These are phyloP conservation scores for Ustanciosporium gigantosporum DNA, from an alignment of 1,284 basidiomycete genomes.

Conservation along the genomic window DNA sequence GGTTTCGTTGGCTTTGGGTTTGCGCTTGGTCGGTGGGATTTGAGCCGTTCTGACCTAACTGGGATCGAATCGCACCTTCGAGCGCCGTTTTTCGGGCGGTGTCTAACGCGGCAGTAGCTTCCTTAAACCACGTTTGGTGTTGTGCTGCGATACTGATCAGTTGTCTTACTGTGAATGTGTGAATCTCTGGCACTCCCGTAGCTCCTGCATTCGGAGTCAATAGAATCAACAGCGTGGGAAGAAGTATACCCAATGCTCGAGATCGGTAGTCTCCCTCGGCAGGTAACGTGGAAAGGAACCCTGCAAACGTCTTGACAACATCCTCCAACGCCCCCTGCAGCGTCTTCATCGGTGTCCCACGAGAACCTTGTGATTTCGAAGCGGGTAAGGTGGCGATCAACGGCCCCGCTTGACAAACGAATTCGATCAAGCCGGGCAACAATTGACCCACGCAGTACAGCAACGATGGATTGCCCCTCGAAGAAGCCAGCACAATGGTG, in stretches of 20 bases:
- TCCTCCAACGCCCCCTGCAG: constrained; percentile 71
- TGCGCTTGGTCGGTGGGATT: not conserved
- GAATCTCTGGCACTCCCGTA: constrained; percentile 65
- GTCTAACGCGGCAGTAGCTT: constrained; percentile 76
- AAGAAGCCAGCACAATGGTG: constrained; percentile 67
- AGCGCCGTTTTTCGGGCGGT: constrained; percentile 69
- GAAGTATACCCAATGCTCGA: constrained; percentile 73
- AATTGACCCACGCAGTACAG: constrained; percentile 74
- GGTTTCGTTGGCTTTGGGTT: not conserved
- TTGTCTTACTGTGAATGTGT: constrained; percentile 72
- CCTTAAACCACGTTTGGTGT: constrained; percentile 80
- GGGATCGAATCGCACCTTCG: constrained; percentile 70
- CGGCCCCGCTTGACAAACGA: constrained; percentile 67
- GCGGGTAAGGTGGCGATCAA: constrained; percentile 2
- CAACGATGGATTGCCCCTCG: constrained; percentile 69
- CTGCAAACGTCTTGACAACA: constrained; percentile 77
- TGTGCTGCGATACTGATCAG: constrained; percentile 76
- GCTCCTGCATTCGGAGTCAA: constrained; percentile 63
- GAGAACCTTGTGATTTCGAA: not conserved
- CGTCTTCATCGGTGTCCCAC: constrained; percentile 58
- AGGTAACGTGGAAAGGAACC: constrained; percentile 62
- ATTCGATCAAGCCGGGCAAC: constrained; percentile 78
- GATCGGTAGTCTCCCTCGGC: constrained; percentile 58
- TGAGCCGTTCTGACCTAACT: constrained; percentile 7
- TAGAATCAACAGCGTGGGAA: constrained; percentile 77